Base-by-base conservation (phyloP, 768 basidiomycete genomes). In the Termitomyces sp. region DNA sequence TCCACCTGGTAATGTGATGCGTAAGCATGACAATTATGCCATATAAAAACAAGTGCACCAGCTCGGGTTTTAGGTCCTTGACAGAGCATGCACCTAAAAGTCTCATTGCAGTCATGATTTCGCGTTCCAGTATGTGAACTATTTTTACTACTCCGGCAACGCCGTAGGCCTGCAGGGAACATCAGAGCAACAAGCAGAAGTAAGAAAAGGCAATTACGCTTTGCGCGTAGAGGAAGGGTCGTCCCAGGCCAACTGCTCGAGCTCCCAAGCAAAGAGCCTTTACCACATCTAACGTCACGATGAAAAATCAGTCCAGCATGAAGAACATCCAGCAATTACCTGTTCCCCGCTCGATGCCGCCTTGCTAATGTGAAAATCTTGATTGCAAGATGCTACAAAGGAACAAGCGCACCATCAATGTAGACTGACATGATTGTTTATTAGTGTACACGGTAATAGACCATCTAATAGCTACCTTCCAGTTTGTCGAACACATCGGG, bases 251-350 rank as follows among this genome's bases (percentile, higher is more conserved):
- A 18, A 94, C 91, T 8, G 88, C 91, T 61, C 73, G 86, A 3
- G 94, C 94, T 10, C 94, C 94, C 8, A 97, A 77, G 67, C 92
- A 95, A 10, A 96, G 73, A 0, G 94, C 94, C 70, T 96, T 97
- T 49, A 97, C 73, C 16, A 94, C 86, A 72, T 95, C 94, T 80
- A 58, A 10, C 14, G 12, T n/a, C 24, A 38, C 18, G 24, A 53
- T 12, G 38, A 16, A 20, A 24, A 13, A n/a, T 30, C 10, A 36
- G 57, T 24, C 4, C 16, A 32, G 32, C 50, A 49, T 16, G 30
- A 30, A 56, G n/a, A 50, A 53, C 5, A 32, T 35, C 44, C 44
- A 18, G 28, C 26, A 10, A n/a, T 45, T 57, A 85, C 87, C 87
- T 58, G 92, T 94, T 16, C 93, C 93, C 49, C 93, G 81, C 49